Evolutionary conservation across 1,284 basidiomycete species (phyloP), one percentile per base, ranked within the genome.

Genomic region (Coniophora puteana): DNA sequence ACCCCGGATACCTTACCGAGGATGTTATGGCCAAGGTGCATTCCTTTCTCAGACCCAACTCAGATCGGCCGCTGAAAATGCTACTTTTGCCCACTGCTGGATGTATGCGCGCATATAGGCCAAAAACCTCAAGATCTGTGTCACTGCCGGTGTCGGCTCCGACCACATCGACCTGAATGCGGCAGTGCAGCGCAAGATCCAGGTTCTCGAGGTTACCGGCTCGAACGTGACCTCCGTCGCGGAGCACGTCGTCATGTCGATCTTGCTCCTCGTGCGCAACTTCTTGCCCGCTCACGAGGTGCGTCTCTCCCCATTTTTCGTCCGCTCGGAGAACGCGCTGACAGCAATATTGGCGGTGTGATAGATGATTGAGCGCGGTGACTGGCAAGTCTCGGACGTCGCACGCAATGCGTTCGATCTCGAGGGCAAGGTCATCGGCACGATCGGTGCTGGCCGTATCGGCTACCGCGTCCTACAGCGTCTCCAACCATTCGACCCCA

Each of bases 391-490:
- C 29, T 87, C 86, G 14, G 71, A 83, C 13, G 67, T 90, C 48
- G 87, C 87, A 7, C 77, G 87, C 44, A 76, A 83, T 57, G 83
- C 86, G 3, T 95, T 76, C 57, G 91, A 94, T 63, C 71, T 94
- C 42, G 91, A 94, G 67, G 78, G 76, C 62, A 94, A 93, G 69
- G 85, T 90, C 37, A 80, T 93, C 45, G 89, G 89, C 23, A 91
- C 88, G 21, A 83, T 92, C 47, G 89, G 88, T 44, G 83, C 82
- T 50, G 86, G 88, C 25, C 74, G 89, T 37, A 93, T 94, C 59
- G 92, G 89, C 11, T 89, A 88, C 74, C 77, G 90, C 58, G 87
- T 94, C 12, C 73, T 94, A 32, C 85, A 94, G 68, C 81, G 92
- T 42, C 72, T 96, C 37, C 63, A 78, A 44, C 85, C 89, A 2